phyloP scores from a whole-genome alignment of 371 early-diverging fungal species.

The Rhizomucor miehei region DNA sequence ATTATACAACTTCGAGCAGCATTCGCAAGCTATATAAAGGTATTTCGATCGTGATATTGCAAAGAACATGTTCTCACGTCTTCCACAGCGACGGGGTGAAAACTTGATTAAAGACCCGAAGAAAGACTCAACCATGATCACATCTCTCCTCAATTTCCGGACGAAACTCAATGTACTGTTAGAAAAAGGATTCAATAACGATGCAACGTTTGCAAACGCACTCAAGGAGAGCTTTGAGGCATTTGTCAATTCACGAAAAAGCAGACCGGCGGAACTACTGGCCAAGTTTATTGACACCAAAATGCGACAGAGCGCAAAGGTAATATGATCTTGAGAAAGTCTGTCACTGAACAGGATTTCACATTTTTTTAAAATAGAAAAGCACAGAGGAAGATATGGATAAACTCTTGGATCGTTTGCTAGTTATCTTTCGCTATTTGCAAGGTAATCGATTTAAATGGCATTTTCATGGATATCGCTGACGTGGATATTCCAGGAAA shows the following conservation, averaged over 20 bases:
- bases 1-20: constrained; percentile 14
- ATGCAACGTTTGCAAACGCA: constrained; percentile 59
- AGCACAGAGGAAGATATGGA: constrained; percentile 67
- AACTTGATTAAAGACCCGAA: constrained; percentile 25
- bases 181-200: constrained; percentile 56
- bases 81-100: constrained; percentile 18
- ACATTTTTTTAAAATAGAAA: constrained; percentile 20
- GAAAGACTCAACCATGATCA: constrained; percentile 50
- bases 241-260: constrained; percentile 81
- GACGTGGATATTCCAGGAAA: constrained; percentile 54
- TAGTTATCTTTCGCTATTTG: constrained; percentile 86
- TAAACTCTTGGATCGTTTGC: constrained; percentile 58
- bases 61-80: not conserved
- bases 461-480: not conserved
- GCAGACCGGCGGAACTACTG: constrained; percentile 87
- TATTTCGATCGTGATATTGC: constrained; percentile 5
- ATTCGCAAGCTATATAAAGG: constrained; percentile 39
- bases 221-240: constrained; percentile 84
- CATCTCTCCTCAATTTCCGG: constrained; percentile 68
- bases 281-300: constrained; percentile 78
- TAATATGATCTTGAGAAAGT: constrained; percentile 13
- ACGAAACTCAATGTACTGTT: constrained; percentile 63
- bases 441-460: constrained; percentile 44
- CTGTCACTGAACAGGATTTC: not conserved
- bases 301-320: constrained; percentile 45